phyloP scores from a whole-genome alignment of 495 filamentous ascomycete genomes.

The Penicillium psychrofluorescens region DNA sequence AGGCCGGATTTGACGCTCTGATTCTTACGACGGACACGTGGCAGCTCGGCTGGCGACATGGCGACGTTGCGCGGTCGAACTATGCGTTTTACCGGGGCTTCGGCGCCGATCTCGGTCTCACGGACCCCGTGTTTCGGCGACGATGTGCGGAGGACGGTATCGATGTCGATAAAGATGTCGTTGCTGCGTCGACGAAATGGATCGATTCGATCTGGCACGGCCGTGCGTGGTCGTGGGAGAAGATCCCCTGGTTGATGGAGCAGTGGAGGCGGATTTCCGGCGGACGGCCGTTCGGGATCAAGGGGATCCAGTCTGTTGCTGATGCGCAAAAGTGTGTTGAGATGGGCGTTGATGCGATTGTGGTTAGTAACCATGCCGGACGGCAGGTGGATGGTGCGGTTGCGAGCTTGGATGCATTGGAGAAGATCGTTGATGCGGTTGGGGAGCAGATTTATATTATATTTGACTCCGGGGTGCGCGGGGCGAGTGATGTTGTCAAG shows the following conservation, averaged over 20 bases:
- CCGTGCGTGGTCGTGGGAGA: constrained; percentile 52
- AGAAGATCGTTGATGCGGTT: constrained; percentile 49
- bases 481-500: constrained; percentile 53
- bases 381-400: constrained; percentile 57
- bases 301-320: constrained; percentile 48
- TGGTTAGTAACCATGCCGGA: constrained; percentile 56
- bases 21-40: constrained; percentile 62
- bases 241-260: constrained; percentile 46
- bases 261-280: constrained; percentile 46
- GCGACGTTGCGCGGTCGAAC: constrained; percentile 49
- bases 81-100: constrained; percentile 57
- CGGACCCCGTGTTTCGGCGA: constrained; percentile 51
- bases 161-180: constrained; percentile 41
- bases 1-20: constrained; percentile 49
- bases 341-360: constrained; percentile 47
- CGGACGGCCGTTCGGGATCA: constrained; percentile 48
- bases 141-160: constrained; percentile 43
- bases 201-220: constrained; percentile 63
- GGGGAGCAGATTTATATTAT: constrained; percentile 47
- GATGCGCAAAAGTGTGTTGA: constrained; percentile 50
- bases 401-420: constrained; percentile 52
- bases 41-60: constrained; percentile 58
- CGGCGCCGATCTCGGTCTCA: constrained; percentile 50
- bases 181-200: constrained; percentile 50
- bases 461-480: constrained; percentile 56